These are phyloP conservation scores for Alternaria gansuensis DNA, from an alignment of 2,329 filamentous ascomycete species.

Conservation along the genomic window DNA sequence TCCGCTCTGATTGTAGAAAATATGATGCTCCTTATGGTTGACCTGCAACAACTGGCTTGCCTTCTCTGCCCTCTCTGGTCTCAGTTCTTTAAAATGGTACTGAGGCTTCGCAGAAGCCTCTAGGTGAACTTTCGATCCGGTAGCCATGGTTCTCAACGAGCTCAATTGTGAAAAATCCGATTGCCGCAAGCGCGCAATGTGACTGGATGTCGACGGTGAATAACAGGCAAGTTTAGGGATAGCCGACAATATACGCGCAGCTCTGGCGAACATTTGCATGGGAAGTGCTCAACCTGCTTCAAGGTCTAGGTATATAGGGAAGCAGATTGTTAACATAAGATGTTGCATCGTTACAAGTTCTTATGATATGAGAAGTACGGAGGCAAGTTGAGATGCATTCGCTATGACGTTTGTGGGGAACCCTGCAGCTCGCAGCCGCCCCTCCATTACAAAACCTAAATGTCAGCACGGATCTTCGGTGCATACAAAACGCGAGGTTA, in stretches of 20 bases:
- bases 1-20: constrained; percentile 78
- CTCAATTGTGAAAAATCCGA: not conserved
- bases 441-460: constrained; percentile 3
- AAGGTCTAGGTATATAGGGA: not conserved
- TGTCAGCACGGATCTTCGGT: constrained; percentile 12
- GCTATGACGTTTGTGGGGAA: constrained; percentile 20
- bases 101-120: constrained; percentile 56
- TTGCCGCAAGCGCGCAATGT: not conserved
- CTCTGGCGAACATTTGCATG: constrained; percentile 5
- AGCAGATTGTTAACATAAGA: not conserved
- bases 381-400: not conserved
- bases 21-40: constrained; percentile 78
- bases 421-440: constrained; percentile 1
- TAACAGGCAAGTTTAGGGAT: not conserved
- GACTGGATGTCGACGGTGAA: not conserved
- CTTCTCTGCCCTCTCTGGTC: constrained; percentile 67
- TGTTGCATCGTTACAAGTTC: not conserved
- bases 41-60: constrained; percentile 75
- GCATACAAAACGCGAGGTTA: constrained; percentile 9
- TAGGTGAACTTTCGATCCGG: constrained; percentile 53
- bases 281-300: not conserved
- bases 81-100: constrained; percentile 58
- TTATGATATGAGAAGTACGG: not conserved
- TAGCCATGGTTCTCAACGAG: constrained; percentile 41
- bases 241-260: not conserved